phyloP scores from a whole-genome alignment of 768 basidiomycete genomes.

The Tricholoma sp. region DNA sequence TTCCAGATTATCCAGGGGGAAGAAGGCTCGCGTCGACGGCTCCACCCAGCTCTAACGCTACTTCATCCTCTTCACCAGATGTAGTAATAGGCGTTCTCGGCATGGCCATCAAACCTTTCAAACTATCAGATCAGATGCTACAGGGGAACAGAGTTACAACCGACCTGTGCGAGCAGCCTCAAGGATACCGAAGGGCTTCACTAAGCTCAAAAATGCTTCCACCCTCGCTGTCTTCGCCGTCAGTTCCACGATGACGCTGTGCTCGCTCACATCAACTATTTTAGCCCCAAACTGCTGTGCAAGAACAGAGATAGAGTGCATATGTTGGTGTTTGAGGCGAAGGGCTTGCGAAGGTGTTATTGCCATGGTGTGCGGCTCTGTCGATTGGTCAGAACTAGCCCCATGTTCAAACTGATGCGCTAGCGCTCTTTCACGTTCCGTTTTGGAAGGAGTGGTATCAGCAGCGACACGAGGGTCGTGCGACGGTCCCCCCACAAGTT shows the following conservation, averaged over 20 bases:
- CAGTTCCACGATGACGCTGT: slow-evolving; percentile 92
- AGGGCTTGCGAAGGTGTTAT: slow-evolving; percentile 84
- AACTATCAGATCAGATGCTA: not conserved
- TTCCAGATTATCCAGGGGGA: slow-evolving; percentile 73
- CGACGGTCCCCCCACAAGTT: slow-evolving; percentile 79
- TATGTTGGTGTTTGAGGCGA: slow-evolving; percentile 82
- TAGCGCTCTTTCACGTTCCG: slow-evolving; percentile 65
- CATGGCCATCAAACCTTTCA: slow-evolving; percentile 92
- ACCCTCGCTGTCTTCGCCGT: slow-evolving; percentile 89
- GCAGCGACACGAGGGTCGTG: slow-evolving; percentile 59
- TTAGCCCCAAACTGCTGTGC: slow-evolving; percentile 87
- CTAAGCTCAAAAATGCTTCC: slow-evolving; percentile 85
- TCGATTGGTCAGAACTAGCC: slow-evolving; percentile 28
- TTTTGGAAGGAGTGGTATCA: slow-evolving; percentile 38
- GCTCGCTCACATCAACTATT: slow-evolving; percentile 92
- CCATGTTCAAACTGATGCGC: slow-evolving; percentile 76
- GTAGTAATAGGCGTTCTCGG: slow-evolving; percentile 84
- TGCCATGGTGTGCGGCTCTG: slow-evolving; percentile 25
- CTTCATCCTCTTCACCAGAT: slow-evolving; percentile 28
- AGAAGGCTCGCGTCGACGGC: slow-evolving; percentile 87
- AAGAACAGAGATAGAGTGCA: slow-evolving; percentile 83
- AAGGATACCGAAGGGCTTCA: slow-evolving; percentile 93
- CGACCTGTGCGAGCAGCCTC: slow-evolving; percentile 92
- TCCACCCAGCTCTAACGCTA: slow-evolving; percentile 30
- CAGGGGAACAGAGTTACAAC: not conserved